Conservation (phyloP, 2,329 filamentous ascomycete genomes). For the Leptographium procerum region DNA sequence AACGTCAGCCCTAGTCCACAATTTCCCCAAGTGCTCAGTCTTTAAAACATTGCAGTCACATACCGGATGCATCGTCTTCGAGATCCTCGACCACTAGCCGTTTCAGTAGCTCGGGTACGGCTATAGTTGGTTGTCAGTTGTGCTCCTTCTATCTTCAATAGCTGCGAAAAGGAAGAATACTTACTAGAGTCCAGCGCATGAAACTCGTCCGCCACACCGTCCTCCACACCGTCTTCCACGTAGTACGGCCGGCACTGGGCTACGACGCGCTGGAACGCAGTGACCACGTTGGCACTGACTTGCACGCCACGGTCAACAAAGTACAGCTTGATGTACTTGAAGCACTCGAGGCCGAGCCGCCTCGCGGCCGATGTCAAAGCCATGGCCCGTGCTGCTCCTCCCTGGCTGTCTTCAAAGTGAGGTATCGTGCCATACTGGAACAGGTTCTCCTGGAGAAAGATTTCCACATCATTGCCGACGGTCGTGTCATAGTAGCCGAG, state of each 20-base stretch:
- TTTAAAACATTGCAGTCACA: slow-evolving; percentile 18
- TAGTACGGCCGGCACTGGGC: slow-evolving; percentile 31
- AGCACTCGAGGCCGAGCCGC: slow-evolving; percentile 31
- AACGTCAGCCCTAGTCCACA: background rate
- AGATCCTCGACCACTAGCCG: slow-evolving; percentile 44
- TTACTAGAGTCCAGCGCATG: slow-evolving; percentile 25
- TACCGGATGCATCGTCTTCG: slow-evolving; percentile 50
- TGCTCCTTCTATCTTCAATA: too few relatives aligned
- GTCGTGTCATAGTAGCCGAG: slow-evolving; percentile 33
- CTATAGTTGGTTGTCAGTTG: slow-evolving; percentile 17
- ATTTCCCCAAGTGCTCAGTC: background rate
- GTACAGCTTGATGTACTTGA: slow-evolving; percentile 34
- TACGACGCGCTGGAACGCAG: slow-evolving; percentile 30
- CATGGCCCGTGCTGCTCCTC: slow-evolving; percentile 19
- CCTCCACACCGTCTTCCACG: slow-evolving; percentile 7
- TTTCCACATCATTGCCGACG: slow-evolving; percentile 30
- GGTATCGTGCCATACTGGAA: slow-evolving; percentile 24
- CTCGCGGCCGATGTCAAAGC: slow-evolving; percentile 24
- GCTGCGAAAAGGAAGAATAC: slow-evolving; percentile 14
- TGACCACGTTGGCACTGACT: slow-evolving; percentile 31
- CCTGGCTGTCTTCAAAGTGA: slow-evolving; percentile 19
- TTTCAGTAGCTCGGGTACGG: slow-evolving; percentile 36
- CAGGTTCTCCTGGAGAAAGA: slow-evolving; percentile 31
- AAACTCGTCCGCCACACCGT: slow-evolving; percentile 21
- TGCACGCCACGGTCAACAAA: slow-evolving; percentile 30